Base-by-base conservation (phyloP, 805 yeast species). In the Suhomyces canberraensis region DNA sequence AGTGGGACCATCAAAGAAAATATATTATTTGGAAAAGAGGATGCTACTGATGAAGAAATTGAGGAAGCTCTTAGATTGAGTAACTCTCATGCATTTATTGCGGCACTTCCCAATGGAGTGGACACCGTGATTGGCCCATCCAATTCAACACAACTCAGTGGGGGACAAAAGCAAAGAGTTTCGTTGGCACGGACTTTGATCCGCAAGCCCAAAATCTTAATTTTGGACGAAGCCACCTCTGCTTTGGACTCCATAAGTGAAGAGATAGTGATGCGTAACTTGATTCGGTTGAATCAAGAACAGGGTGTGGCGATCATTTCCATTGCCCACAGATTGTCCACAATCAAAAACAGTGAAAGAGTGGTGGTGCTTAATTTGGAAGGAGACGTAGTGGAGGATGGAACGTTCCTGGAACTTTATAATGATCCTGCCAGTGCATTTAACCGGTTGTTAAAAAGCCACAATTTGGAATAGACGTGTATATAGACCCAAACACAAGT, bases 151-250 rank as follows among this genome's bases (percentile, higher is more conserved):
- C 96, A 88, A 53, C 68, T 91, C 37, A 84, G 95, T 42, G 98
- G 97, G 15, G 98, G 98, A 11, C 98, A 91, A 58, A 86, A 85
- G 63, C 98, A 91, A 59, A 69, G 98, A 48, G 80, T 91, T 29
- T 95, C 96, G 6, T 70, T 91, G 40, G 96, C 97, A 1, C 73
- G 98, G 42, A 87, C 96, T 0, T 70, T 91, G 35, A 71, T 91
- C 35, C 69, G 85, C 35, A 73, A 80, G 30, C 97, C 98, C 2
- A 72, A 81, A 5, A 72, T 91, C n/a, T 64, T 91, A 40, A 78
- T 91, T 21, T 64, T 91, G 40, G 98, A 91, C 58, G 98, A 91
- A 58, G 96, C 97, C 11, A 91, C 98, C 0, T 85, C 95, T 22
- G 97, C 97, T 0, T 66, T 91, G 35, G 98, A 91, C 54, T 79